Percentiles rank a stretch among this genome's conserved stretches.
phyloP scores from a whole-genome alignment of 164 flowering plant genomes.

The Platanus orientalis region DNA sequence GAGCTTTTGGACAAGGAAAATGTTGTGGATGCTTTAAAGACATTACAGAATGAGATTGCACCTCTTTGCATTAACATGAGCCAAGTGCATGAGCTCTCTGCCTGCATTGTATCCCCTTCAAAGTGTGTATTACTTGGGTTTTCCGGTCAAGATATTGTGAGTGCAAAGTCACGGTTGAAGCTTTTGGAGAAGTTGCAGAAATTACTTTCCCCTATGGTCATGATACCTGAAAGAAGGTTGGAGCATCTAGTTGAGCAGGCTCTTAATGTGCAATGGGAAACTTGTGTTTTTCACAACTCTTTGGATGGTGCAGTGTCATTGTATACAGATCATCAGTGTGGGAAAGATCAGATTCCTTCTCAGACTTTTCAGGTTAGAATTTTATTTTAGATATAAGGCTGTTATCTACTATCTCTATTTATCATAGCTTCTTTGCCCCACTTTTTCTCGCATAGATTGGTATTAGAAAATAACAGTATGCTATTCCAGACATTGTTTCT shows the following conservation, averaged over 20 bases:
- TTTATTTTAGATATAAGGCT: neutral
- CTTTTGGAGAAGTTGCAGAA: constrained; percentile 59
- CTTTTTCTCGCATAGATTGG: neutral
- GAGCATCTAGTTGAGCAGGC: constrained; percentile 83
- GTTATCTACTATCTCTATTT: neutral
- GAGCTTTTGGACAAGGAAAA: constrained; percentile 50
- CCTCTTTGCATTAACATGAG: constrained; percentile 51
- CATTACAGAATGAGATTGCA: constrained; percentile 64
- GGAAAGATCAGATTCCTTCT: constrained; percentile 71
- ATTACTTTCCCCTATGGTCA: constrained; percentile 63
- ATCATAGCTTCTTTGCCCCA: neutral
- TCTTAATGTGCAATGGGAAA: constrained; percentile 58
- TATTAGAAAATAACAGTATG: neutral
- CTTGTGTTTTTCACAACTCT: constrained; percentile 78
- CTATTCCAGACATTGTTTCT: neutral
- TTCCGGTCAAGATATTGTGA: constrained; percentile 24
- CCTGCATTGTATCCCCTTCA: constrained; percentile 48
- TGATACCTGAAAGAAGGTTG: constrained; percentile 70
- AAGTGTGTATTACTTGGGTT: constrained; percentile 20
- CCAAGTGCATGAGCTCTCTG: constrained; percentile 62
- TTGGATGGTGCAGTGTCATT: constrained; percentile 57
- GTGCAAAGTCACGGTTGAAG: constrained; percentile 36
- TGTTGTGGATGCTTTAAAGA: constrained; percentile 55
- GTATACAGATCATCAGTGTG: constrained; percentile 80
- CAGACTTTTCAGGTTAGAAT: constrained; percentile 64